Base-by-base conservation (phyloP, 2,329 filamentous ascomycete species). In the Clonostachys byssicola region DNA sequence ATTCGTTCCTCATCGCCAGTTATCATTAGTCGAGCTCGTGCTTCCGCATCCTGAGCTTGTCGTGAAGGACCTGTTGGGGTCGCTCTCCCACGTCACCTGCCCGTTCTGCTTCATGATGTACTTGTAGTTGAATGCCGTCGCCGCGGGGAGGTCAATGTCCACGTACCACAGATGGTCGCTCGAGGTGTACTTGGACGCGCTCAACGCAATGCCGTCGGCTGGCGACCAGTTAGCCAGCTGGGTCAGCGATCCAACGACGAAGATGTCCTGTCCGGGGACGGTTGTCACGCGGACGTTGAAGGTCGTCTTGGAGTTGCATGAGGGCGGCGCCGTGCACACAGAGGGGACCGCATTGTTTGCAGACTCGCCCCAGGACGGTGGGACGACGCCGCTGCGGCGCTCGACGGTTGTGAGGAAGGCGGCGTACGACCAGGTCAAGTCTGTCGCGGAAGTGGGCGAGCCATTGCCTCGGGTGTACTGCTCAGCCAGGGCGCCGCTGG, bases 361-460 rank as follows among this genome's bases (percentile, higher is more conserved):
- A n/a, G 42, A 16, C 16, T 43, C 42, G 20, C 59, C 71, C 83
- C 83, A 86, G 6, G 79, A 75, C 2, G 73, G 67, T 2, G 83
- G 81, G 9, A 83, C 63, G 14, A 76, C 56, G 17, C 74, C 74
- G 42, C 74, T 73, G 42, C 83, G 77, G 36, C 83, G 77, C 40
- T 74, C 74, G 20, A 71, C 66, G n/a, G 78, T 78, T 1, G 84
- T 85, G 42, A 89, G 67, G 62, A 89, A 84, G 0, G 85, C 75
- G 2, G 85, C 83, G 53, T 88, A 89, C 1, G 84, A 88, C 86
- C 86, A 89, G 4, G 86, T 89, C 30, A 89, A 68, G 52, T 89
- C 82, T 16, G 70, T 66, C 1, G 86, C 86, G 2, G 83, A 87
- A 5, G 85, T 66, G 2, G 81, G 82, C 0, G 57, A 52, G 33